phyloP scores from a whole-genome alignment of 192 early-diverging fungal species.

The Backusella tuberculispora region DNA sequence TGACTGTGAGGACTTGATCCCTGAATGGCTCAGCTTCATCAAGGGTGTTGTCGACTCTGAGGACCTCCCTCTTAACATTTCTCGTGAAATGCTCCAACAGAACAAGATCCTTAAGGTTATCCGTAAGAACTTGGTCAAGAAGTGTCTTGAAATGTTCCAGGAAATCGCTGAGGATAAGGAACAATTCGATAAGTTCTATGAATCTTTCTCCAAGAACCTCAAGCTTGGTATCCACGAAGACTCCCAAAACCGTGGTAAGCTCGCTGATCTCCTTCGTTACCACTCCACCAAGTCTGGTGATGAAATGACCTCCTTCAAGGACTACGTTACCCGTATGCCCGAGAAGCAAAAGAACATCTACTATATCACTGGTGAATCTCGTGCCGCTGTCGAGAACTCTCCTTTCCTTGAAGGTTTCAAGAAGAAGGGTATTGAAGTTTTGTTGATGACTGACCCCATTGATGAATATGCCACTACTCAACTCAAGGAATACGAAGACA shows the following conservation, averaged over 20 bases:
- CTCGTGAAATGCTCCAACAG: conserved; percentile 99
- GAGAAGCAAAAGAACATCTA: conserved; percentile 99
- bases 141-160: conserved; percentile 97
- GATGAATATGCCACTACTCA: conserved; percentile 99
- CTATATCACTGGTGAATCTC: conserved; percentile 98
- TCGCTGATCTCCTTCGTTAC: conserved; percentile 97
- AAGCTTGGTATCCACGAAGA: conserved; percentile 99
- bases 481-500: conserved; percentile 99
- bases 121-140: conserved; percentile 99
- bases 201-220: conserved; percentile 99
- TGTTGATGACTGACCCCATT: conserved; percentile 99
- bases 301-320: conserved; percentile 98
- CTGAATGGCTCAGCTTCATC: conserved; percentile 99
- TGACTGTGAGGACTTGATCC: conserved; percentile 99
- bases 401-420: conserved; percentile 99
- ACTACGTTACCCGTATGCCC: conserved; percentile 99
- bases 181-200: conserved; percentile 99
- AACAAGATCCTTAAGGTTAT: conserved; percentile 99
- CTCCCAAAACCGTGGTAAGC: conserved; percentile 94
- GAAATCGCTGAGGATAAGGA: conserved; percentile 99
- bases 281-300: conserved; percentile 99
- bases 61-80: conserved; percentile 99
- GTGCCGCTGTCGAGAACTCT: conserved; percentile 92
- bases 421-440: conserved; percentile 99
- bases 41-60: conserved; percentile 99